Evolutionary conservation across 169 alveolate species (phyloP).

Genomic region (Toxoplasma gondii): DNA sequence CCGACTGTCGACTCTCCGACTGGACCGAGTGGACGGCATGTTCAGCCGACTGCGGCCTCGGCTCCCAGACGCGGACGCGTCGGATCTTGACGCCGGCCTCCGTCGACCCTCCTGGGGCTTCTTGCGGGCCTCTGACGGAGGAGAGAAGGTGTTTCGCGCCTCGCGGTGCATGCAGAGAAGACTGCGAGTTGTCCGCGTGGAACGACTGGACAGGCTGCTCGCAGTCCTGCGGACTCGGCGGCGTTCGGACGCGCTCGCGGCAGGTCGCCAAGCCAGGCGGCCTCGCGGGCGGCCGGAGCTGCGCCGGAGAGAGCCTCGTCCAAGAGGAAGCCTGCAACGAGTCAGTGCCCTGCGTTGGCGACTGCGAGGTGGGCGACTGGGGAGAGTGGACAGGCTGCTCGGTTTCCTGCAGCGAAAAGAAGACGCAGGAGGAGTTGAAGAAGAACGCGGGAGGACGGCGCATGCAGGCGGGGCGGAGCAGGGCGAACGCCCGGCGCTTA

Average conservation of each 20-base stretch:
- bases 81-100: slow-evolving; percentile 61
- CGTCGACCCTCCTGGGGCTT: slow-evolving; percentile 67
- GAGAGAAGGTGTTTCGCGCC: slow-evolving; percentile 44
- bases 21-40: slow-evolving; percentile 77
- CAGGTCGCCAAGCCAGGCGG: slow-evolving; percentile 32
- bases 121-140: slow-evolving; percentile 60
- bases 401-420: slow-evolving; percentile 69
- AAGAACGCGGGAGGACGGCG: not conserved
- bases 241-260: slow-evolving; percentile 56
- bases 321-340: slow-evolving; percentile 56
- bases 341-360: slow-evolving; percentile 43
- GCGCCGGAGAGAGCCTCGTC: slow-evolving; percentile 39
- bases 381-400: slow-evolving; percentile 74
- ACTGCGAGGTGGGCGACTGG: slow-evolving; percentile 76
- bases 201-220: slow-evolving; percentile 76
- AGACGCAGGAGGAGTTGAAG: slow-evolving; percentile 8
- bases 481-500: not conserved
- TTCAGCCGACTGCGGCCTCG: slow-evolving; percentile 73
- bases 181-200: slow-evolving; percentile 75
- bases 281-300: slow-evolving; percentile 60
- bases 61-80: slow-evolving; percentile 58
- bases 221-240: slow-evolving; percentile 70
- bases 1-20: slow-evolving; percentile 73
- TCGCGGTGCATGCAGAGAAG: slow-evolving; percentile 68
- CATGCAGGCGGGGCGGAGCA: not conserved